Conservation (phyloP, 2,329 filamentous ascomycete genomes). For the Sporothrix pseudoabietina region DNA sequence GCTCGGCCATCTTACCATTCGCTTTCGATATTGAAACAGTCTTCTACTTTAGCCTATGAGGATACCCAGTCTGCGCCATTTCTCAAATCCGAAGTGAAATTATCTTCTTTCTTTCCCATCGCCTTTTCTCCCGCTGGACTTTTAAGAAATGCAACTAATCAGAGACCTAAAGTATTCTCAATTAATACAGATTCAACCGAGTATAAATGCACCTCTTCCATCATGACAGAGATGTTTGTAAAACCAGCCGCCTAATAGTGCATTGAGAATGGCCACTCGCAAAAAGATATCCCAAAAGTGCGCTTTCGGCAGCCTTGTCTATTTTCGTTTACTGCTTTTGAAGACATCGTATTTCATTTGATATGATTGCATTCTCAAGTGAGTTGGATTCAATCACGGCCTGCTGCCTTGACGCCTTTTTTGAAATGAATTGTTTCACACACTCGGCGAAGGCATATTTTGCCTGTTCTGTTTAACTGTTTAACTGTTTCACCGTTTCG, state of each 20-base stretch:
- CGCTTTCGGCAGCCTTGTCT: background rate
- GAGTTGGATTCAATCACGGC: background rate
- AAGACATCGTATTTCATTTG: background rate
- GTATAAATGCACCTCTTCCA: background rate
- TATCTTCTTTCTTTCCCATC: background rate
- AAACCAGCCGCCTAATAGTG: no score
- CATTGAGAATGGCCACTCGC: background rate
- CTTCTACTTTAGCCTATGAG: background rate
- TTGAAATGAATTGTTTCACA: background rate
- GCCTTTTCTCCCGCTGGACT: background rate
- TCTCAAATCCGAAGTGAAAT: background rate
- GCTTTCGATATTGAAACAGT: background rate
- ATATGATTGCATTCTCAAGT: background rate
- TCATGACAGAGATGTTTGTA: no score
- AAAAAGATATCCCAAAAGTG: background rate
- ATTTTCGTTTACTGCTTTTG: background rate
- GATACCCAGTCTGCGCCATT: background rate
- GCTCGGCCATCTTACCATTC: slow-evolving; percentile 1
- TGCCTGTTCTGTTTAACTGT: background rate
- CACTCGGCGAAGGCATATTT: background rate
- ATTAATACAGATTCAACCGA: background rate
- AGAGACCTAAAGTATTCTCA: background rate
- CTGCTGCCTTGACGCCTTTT: slow-evolving; percentile 10
- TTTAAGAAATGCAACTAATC: background rate
- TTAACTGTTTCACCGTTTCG: background rate